Percentiles rank a stretch among this genome's conserved stretches.
phyloP scores from a whole-genome alignment of 805 yeast genomes.

The Pichia deserticola region DNA sequence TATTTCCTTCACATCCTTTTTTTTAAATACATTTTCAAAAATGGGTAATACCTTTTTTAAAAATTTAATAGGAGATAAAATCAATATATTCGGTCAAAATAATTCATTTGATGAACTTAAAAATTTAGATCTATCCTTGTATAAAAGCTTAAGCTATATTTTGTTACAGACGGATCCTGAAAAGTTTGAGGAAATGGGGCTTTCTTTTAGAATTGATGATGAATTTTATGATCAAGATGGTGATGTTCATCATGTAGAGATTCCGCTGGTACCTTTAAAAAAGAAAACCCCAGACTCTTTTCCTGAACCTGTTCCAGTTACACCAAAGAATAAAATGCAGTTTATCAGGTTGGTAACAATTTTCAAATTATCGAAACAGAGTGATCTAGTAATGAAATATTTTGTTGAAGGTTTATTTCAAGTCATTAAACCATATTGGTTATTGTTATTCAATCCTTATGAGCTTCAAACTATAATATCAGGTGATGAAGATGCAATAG shows the following conservation, averaged over 20 bases:
- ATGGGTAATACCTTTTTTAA: constrained; percentile 26
- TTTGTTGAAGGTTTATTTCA: constrained; percentile 67
- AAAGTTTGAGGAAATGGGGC: constrained; percentile 51
- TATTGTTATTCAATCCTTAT: constrained; percentile 73
- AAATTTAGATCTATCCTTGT: constrained; percentile 61
- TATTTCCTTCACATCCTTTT: constrained; percentile 79
- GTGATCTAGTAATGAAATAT: constrained; percentile 49
- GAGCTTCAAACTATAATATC: constrained; percentile 82
- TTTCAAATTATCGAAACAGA: constrained; percentile 62
- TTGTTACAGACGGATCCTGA: constrained; percentile 40
- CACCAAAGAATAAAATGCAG: constrained; percentile 51
- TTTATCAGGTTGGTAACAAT: constrained; percentile 74
- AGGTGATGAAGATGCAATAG: constrained; percentile 66
- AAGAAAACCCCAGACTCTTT: constrained; percentile 22
- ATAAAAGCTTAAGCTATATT: constrained; percentile 55
- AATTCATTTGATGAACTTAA: constrained; percentile 74
- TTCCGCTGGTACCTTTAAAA: constrained; percentile 62
- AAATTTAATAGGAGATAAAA: constrained; percentile 14
- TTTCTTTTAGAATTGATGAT: constrained; percentile 61
- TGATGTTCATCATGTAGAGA: constrained; percentile 27
- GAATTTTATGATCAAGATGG: constrained; percentile 25
- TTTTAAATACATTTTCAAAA: constrained; percentile 51
- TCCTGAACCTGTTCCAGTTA: constrained; percentile 36
- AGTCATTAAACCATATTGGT: constrained; percentile 67
- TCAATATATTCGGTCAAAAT: constrained; percentile 26